Base-by-base conservation (phyloP, 176 grass and related monocot genomes). In the Bolboschoenus planiculmis region DNA sequence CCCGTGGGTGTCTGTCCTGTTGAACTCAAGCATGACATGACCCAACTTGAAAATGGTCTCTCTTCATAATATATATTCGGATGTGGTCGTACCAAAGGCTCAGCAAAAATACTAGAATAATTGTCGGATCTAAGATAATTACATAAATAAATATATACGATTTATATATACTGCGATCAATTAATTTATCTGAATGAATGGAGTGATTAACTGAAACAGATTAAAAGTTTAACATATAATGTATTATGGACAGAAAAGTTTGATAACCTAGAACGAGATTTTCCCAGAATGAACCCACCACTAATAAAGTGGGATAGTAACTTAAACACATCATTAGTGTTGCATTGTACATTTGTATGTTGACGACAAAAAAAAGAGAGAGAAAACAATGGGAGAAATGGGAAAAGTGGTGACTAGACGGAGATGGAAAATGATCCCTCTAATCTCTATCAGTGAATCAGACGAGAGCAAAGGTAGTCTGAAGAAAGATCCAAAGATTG, bases 401-500 rank as follows among this genome's bases (percentile, higher is more conserved):
- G 10, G 10, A 21, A 71, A 4, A n/a, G 33, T 70, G 65, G 31
- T 15, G 63, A 37, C 36, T 2, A 42, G 20, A 71, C 5, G 10
- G 21, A 26, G n/a, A 44, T 50, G 5, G 24, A 51, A 48, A 31
- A 3, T 68, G 33, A 40, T 68, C 64, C 15, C 16, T 50, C 24
- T 75, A 16, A 50, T 30, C 21, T 75, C 71, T 75, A 50, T 50
- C 71, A 75, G 50, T 75, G 44, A 51, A 76, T 48, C 72, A 48
- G 23, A 74, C 70, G 21, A 74, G 21, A 5, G 67, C 21, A 74
- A n/a, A 74, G 11, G 42, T 48, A 74, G 42, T 27, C 4, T 27
- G 70, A 74, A 74, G 24, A 27, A 74, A 74, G 70, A 27, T 74
- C 29, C 71, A 27, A 75, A 29, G 21, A 48, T 1, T 75, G 5